A percentile compares a stretch with the other conserved stretches of the same genome.
phyloP scores from a whole-genome alignment of 208 protist species.

The Histomonas meleagridis region DNA sequence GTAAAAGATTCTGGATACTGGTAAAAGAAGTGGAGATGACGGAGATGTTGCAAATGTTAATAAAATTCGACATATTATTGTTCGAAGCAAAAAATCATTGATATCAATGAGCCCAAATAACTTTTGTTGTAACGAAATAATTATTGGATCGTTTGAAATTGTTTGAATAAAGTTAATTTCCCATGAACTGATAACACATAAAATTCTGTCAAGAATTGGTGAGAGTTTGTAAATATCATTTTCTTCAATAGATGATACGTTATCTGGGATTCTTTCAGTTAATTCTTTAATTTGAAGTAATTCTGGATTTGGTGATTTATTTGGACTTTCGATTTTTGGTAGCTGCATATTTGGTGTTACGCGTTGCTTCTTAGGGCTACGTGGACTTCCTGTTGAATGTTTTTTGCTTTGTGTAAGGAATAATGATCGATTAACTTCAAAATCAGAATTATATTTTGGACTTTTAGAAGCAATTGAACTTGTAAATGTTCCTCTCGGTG shows the following conservation, averaged over 20 bases:
- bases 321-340: not conserved
- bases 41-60: not conserved
- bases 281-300: not conserved
- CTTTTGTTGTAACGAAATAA: not conserved
- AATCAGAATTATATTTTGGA: not conserved
- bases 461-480: not conserved
- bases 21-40: conserved; percentile 15
- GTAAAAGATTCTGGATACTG: not conserved
- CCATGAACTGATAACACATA: not conserved
- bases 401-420: not conserved
- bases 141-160: not conserved
- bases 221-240: not conserved
- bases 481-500: not conserved
- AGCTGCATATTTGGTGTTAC: not conserved
- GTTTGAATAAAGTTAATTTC: not conserved
- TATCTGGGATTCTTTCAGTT: conserved; percentile 10
- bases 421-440: conserved; percentile 33
- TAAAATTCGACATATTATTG: conserved; percentile 26
- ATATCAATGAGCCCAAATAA: not conserved
- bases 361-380: not conserved
- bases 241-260: not conserved
- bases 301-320: not conserved
- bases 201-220: not conserved
- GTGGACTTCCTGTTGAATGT: not conserved
- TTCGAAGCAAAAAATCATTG: not conserved